A percentile compares a stretch with the other conserved stretches of the same genome.
These are phyloP conservation scores for Thelonectria blattea DNA, from an alignment of 2,329 filamentous ascomycete genomes.

Conservation along the genomic window DNA sequence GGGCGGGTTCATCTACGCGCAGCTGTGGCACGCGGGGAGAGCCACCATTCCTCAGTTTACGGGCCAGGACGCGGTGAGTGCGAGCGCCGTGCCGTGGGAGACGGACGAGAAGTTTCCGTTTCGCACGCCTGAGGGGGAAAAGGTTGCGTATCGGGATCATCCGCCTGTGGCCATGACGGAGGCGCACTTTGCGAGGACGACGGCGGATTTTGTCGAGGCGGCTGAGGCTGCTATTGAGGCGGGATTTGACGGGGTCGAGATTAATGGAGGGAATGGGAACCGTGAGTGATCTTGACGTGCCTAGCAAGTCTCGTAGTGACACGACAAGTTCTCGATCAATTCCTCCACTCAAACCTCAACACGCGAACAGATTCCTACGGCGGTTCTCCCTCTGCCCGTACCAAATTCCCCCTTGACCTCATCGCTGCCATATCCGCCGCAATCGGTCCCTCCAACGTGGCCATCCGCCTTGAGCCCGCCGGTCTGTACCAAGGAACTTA, in stretches of 20 bases:
- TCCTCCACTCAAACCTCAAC: slow-evolving; percentile 7
- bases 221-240: not conserved
- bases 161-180: slow-evolving; percentile 4
- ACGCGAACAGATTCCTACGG: not conserved
- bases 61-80: not conserved
- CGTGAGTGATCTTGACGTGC: not conserved
- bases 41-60: slow-evolving; percentile 2
- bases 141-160: slow-evolving; percentile 3
- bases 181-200: not conserved
- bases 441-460: slow-evolving; percentile 1
- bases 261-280: slow-evolving; percentile 11
- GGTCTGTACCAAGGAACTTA: slow-evolving; percentile 2
- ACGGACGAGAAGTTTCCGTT: slow-evolving; percentile 9
- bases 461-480: slow-evolving; percentile 2
- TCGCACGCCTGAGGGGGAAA: slow-evolving; percentile 1
- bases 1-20: slow-evolving; percentile 6
- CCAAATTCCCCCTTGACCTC: slow-evolving; percentile 3
- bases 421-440: not conserved
- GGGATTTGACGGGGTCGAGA: slow-evolving; percentile 3
- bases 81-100: not conserved
- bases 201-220: slow-evolving; percentile 4
- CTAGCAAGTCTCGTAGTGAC: too few species aligned
- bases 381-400: not conserved
- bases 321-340: slow-evolving; percentile 1
- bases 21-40: slow-evolving; percentile 10